phyloP scores from a whole-genome alignment of 2,329 filamentous ascomycete species.

The Septoria petroselini region DNA sequence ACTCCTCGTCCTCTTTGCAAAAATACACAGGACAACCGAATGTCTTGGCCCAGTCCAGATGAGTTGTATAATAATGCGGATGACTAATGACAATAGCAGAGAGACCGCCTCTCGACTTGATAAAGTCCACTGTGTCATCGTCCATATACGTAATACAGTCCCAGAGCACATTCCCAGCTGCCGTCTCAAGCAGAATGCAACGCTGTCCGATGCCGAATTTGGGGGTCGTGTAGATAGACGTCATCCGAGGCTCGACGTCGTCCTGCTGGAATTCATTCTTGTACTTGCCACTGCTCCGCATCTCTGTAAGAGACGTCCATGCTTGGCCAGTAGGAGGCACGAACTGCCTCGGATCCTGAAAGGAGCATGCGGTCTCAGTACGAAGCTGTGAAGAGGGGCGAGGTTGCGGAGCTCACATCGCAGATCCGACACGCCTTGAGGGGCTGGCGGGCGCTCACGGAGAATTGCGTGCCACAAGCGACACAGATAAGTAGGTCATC shows the following conservation, averaged over 20 bases:
- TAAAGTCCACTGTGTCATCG: conserved; percentile 56
- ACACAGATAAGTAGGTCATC: conserved; percentile 58
- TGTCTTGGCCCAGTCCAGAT: conserved; percentile 66
- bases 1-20: conserved; percentile 61
- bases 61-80: conserved; percentile 78
- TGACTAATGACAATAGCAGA: conserved; percentile 63
- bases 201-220: conserved; percentile 71
- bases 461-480: conserved; percentile 69
- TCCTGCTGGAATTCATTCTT: conserved; percentile 56
- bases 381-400: neutral
- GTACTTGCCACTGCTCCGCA: conserved; percentile 41
- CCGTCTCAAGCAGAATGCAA: conserved; percentile 64
- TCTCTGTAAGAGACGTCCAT: conserved; percentile 58
- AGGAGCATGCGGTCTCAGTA: neutral
- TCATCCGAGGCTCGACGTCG: conserved; percentile 44
- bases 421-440: conserved; percentile 65
- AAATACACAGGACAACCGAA: conserved; percentile 71
- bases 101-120: conserved; percentile 63
- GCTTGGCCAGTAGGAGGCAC: conserved; percentile 62
- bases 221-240: conserved; percentile 46
- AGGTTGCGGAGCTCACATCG: conserved; percentile 53
- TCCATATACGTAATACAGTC: conserved; percentile 72
- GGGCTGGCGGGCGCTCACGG: conserved; percentile 48
- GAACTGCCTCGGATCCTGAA: conserved; percentile 62
- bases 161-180: conserved; percentile 71